Evolutionary conservation across 179 eudicot genomes (phyloP).

Genomic region (Camellia oleifera): DNA sequence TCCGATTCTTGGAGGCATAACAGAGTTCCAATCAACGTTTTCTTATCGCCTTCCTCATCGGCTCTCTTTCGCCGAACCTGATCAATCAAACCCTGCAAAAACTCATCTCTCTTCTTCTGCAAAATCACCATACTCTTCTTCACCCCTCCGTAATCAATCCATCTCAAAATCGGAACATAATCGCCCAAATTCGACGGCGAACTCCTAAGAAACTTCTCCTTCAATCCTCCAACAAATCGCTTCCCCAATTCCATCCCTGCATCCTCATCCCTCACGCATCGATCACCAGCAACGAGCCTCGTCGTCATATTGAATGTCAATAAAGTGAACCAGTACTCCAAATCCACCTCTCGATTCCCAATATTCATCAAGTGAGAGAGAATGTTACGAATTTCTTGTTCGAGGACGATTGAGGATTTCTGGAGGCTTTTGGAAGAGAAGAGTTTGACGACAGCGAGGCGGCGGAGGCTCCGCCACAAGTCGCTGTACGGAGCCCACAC

Average conservation of each 20-base stretch:
- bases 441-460: conserved; percentile 17
- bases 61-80: conserved; percentile 18
- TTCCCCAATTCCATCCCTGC: conserved; percentile 5
- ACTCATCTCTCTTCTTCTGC: conserved; percentile 33
- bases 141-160: conserved; percentile 30
- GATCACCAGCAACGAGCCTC: conserved; percentile 18
- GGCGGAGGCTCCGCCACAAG: conserved; percentile 34
- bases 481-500: conserved; percentile 34
- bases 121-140: conserved; percentile 26
- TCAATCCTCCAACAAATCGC: background rate
- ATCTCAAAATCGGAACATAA: conserved; percentile 28
- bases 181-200: conserved; percentile 11
- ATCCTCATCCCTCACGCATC: conserved; percentile 8
- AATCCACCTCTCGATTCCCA: conserved; percentile 3
- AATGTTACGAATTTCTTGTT: conserved; percentile 14
- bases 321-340: conserved; percentile 10
- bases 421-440: conserved; percentile 26
- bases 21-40: conserved; percentile 23
- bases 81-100: conserved; percentile 36
- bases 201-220: background rate
- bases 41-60: background rate
- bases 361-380: conserved; percentile 3
- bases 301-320: conserved; percentile 19
- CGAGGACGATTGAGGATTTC: conserved; percentile 10
- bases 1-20: conserved; percentile 25